Evolutionary conservation across 371 early-diverging fungal species (phyloP).

Genomic region (Mortierella sp.): DNA sequence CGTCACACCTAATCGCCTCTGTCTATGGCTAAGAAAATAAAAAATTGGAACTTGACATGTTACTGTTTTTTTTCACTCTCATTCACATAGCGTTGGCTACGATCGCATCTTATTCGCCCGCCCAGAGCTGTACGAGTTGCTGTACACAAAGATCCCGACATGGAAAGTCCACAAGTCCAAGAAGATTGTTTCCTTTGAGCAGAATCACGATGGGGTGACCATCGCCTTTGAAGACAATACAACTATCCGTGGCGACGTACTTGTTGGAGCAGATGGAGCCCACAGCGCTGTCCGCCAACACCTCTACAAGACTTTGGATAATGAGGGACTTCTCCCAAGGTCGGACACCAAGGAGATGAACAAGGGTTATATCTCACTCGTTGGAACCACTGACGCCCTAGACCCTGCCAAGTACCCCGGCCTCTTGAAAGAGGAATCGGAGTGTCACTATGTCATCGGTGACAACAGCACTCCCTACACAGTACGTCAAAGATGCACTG

Average conservation of each 20-base stretch:
- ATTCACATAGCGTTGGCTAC: neutral
- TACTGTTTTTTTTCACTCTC: neutral
- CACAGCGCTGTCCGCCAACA: constrained; percentile 33
- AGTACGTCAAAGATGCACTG: neutral
- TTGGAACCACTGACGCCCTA: constrained; percentile 23
- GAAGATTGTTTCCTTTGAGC: neutral
- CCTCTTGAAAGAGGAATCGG: neutral
- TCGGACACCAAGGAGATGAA: neutral
- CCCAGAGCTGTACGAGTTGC: constrained; percentile 13
- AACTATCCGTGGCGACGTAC: constrained; percentile 18
- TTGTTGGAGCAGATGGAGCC: constrained; percentile 42
- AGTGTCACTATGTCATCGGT: neutral
- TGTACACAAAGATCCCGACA: constrained; percentile 9
- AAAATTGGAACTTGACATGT: neutral
- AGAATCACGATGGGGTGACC: constrained; percentile 29
- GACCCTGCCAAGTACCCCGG: constrained; percentile 22
- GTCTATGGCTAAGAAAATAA: too few relatives aligned
- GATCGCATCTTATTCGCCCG: constrained; percentile 16
- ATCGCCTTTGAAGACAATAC: constrained; percentile 14
- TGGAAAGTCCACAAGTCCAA: constrained; percentile 22
- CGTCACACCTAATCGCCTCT: neutral
- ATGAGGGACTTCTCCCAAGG: neutral
- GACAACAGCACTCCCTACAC: constrained; percentile 13
- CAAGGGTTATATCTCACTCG: constrained; percentile 16
- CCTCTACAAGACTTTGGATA: constrained; percentile 10